These are phyloP conservation scores for Pseudomassariella vexata DNA, from an alignment of 2,329 filamentous ascomycete species.

Conservation along the genomic window DNA sequence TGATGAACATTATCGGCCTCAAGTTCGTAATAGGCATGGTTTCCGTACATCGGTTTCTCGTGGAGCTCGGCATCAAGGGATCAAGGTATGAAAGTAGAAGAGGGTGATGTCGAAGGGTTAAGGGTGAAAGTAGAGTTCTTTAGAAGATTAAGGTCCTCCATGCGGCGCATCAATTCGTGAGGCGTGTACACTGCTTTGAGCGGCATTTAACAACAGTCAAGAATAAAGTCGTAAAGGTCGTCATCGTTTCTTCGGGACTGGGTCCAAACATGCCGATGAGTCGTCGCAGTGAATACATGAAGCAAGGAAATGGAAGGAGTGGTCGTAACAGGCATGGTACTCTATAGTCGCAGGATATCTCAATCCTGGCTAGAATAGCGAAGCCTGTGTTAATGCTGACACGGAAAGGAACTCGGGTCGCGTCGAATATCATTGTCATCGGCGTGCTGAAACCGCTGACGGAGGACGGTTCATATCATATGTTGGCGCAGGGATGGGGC, in stretches of 20 bases:
- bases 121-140: constrained; percentile 11
- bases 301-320: constrained; percentile 20
- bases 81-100: constrained; percentile 3
- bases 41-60: constrained; percentile 24
- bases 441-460: constrained; percentile 34
- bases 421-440: constrained; percentile 16
- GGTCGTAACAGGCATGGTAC: constrained; percentile 15
- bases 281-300: constrained; percentile 31
- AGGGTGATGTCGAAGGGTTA: constrained; percentile 1
- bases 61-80: constrained; percentile 21
- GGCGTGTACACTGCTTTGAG: constrained; percentile 26
- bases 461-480: constrained; percentile 47
- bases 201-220: constrained; percentile 27
- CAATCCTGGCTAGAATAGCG: constrained; percentile 13
- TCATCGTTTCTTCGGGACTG: constrained; percentile 26
- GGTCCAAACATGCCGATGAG: constrained; percentile 25
- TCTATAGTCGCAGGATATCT: constrained; percentile 13
- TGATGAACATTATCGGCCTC: constrained; percentile 28
- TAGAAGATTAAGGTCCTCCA: constrained; percentile 25
- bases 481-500: constrained; percentile 41
- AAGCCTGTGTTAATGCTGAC: constrained; percentile 17
- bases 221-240: constrained; percentile 33
- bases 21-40: constrained; percentile 23
- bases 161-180: constrained; percentile 27
- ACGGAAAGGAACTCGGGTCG: constrained; percentile 13